A percentile compares a stretch with the other conserved stretches of the same genome.
These are phyloP conservation scores for Lachancea meyersii DNA, from an alignment of 805 yeast species.

Conservation along the genomic window DNA sequence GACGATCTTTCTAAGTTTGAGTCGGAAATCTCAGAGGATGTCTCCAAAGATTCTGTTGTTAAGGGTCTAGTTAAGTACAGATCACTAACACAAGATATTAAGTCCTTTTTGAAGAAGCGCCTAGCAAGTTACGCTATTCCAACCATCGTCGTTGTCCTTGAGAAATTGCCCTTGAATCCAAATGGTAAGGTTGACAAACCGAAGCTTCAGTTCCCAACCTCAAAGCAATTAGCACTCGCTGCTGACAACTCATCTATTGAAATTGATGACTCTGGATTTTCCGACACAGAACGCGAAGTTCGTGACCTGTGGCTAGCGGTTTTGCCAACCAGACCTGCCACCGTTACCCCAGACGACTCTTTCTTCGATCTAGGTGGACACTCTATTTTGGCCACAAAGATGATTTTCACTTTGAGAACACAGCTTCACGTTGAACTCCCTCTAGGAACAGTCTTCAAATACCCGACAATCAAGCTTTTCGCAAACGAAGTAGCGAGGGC, in stretches of 20 bases:
- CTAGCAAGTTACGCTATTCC: slow-evolving; percentile 94
- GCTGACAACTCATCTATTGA: slow-evolving; percentile 43
- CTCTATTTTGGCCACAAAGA: slow-evolving; percentile 91
- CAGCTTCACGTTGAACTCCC: slow-evolving; percentile 76
- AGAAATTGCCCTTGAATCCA: slow-evolving; percentile 86
- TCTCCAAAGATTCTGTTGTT: slow-evolving; percentile 57
- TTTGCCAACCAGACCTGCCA: slow-evolving; percentile 78
- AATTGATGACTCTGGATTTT: slow-evolving; percentile 48
- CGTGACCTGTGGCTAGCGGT: slow-evolving; percentile 81
- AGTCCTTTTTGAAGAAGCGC: slow-evolving; percentile 76
- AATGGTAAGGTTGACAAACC: slow-evolving; percentile 98
- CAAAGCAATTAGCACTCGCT: slow-evolving; percentile 75
- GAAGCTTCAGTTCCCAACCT: slow-evolving; percentile 88
- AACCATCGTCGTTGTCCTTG: slow-evolving; percentile 79
- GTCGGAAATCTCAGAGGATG: slow-evolving; percentile 39
- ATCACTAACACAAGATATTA: slow-evolving; percentile 72
- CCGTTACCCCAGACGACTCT: slow-evolving; percentile 71
- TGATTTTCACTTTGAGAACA: slow-evolving; percentile 89
- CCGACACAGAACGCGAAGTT: slow-evolving; percentile 58
- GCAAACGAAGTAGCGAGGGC: slow-evolving; percentile 64
- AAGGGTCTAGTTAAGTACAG: slow-evolving; percentile 72
- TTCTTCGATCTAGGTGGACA: slow-evolving; percentile 98
- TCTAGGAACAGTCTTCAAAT: slow-evolving; percentile 80
- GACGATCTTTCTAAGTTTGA: slow-evolving; percentile 40
- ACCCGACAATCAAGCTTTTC: slow-evolving; percentile 77